These are phyloP conservation scores for Borealophlyctis nickersoniae DNA, from an alignment of 192 early-diverging fungal genomes.

Conservation along the genomic window DNA sequence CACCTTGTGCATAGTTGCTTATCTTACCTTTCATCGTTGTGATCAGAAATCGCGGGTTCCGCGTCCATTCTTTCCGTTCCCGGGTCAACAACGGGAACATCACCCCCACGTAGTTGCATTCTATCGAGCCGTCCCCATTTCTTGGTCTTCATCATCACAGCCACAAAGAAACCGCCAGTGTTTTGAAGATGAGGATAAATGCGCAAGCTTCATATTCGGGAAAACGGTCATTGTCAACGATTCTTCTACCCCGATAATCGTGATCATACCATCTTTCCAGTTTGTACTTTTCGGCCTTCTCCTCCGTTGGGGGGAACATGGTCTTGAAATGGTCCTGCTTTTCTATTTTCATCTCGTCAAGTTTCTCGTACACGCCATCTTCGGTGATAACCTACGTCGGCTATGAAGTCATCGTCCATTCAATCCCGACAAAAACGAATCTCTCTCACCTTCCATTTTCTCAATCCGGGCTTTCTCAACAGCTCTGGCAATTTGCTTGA, in stretches of 20 bases:
- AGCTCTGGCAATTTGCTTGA: constrained; percentile 73
- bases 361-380: constrained; percentile 50
- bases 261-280: constrained; percentile 48
- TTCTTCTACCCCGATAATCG: neutral
- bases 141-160: constrained; percentile 86
- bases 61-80: too few relatives aligned
- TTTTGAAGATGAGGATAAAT: constrained; percentile 93
- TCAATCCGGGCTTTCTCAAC: constrained; percentile 76
- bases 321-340: constrained; percentile 18
- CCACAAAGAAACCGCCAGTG: constrained; percentile 98
- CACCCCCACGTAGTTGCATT: too few relatives aligned
- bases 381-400: constrained; percentile 59
- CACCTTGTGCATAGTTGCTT: too few relatives aligned
- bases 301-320: constrained; percentile 47
- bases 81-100: constrained; percentile 22
- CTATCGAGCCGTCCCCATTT: constrained; percentile 61
- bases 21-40: neutral
- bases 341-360: constrained; percentile 28
- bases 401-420: neutral
- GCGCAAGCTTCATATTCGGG: too few relatives aligned
- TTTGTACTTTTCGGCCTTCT: constrained; percentile 27
- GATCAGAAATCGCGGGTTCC: neutral
- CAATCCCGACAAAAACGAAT: neutral
- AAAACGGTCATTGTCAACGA: too few relatives aligned
- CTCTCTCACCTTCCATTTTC: constrained; percentile 74